Base-by-base conservation (phyloP, 2,329 filamentous ascomycete genomes). In the Thelonectria discophora region DNA sequence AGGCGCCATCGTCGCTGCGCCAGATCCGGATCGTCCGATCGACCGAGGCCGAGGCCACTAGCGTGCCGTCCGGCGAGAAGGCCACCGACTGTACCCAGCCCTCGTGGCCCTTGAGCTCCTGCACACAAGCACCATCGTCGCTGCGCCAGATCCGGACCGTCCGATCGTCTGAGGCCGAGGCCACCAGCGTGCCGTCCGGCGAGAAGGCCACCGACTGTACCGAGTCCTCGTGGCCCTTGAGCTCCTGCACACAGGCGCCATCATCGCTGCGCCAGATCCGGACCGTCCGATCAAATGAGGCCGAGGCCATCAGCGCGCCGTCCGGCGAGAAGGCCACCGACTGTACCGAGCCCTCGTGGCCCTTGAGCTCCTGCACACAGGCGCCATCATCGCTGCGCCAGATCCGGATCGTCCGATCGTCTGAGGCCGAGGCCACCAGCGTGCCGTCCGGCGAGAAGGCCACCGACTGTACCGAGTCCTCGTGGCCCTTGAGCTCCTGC, bases 311-410 rank as follows among this genome's bases (percentile, higher is more conserved):
- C 11, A 58, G 17, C 11, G 39, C 15, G 24, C 21, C 37, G 15
- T 46, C 27, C 9, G 11, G 55, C 10, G 55, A 52, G 15, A 58
- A 49, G 46, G 45, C 18, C 11, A 57, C 45, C 20, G 45, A 40
- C 40, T 5, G 7, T 8, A 42, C 39, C 13, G 15, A 17, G 13
- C 24, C 9, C 46, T 24, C 24, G 8, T n/a, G 9, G 17, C 30
- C 30, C 30, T 32, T 11, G 30, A 32, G 30, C 30, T 7, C 30
- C 11, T 27, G 20, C 2, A 47, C 21, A 13, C 45, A 47, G 10
- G 7, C 21, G 45, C 45, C 21, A 47, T 47, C 45, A 30, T 47
- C 21, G 15, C 10, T 3, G n/a, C 45, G 45, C 45, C 45, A 47
- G 21, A 47, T 7, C 45, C 45, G 45, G 45, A 15, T 30, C 21